Evolutionary conservation across 305 asterid species (phyloP), one percentile per base, ranked within the genome.

Genomic region (Withania somnifera): DNA sequence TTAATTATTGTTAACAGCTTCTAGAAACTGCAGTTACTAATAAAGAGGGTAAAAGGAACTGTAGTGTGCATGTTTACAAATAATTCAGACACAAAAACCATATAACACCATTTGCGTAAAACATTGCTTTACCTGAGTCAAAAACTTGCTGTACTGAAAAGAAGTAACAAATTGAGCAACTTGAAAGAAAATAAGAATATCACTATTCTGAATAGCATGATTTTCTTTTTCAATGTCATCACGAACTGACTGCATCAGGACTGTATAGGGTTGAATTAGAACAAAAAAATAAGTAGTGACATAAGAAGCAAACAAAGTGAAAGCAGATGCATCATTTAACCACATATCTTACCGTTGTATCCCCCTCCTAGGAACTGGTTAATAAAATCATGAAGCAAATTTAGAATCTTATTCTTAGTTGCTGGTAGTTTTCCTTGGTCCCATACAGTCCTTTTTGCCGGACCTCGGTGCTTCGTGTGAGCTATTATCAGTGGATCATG

Each of bases 211-310:
- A 86, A 96, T 79, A 68, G 92, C 91, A 83, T 85, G 97, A 84
- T 87, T 93, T 78, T 96, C 99, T 89, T 91, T 91, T 14, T 89
- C 96, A 85, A 96, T 92, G 87, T 96, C 98, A 85, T 94, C 96
- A 20, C 90, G 95, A 77, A 96, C 86, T 19, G 99, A 93, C 92
- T 91, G 94, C 97, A 93, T 91, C 86, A 96, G 60, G 84, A 88
- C 99, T 96, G 77, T 63, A 77, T 32, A 54, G 40, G 66, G 40
- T 69, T 47, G 57, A 81, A n/a, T 77, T 73, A 80, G 67, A 76
- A 81, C 22, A 10, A 56, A 84, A 50, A 66, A 40, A 54, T 47
- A 36, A 58, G 76, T 54, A 85, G 40, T 56, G 51, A 47, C 42
- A 81, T 81, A 22, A 53, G 68, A 67, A 32, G 26, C 5, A 19